Conservation (phyloP, 495 filamentous ascomycete species). For the Astrothelium subdiscretum region DNA sequence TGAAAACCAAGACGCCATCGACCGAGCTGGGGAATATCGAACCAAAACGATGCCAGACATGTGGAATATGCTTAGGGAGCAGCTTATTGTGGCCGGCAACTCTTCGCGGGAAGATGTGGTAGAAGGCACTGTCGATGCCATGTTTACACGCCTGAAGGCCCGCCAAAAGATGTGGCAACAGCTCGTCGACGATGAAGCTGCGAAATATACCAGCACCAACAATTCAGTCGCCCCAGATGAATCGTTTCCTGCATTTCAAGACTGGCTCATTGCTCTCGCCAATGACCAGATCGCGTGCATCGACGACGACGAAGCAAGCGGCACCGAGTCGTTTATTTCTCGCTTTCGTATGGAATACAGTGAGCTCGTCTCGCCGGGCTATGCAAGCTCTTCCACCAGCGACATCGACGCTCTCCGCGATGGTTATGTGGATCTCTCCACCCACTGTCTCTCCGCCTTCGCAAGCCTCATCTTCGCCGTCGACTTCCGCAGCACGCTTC, state of each 20-base stretch:
- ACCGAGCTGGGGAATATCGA: constrained; percentile 76
- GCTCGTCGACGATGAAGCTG: constrained; percentile 76
- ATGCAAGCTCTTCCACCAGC: constrained; percentile 54
- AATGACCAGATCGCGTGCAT: constrained; percentile 98
- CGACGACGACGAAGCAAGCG: constrained; percentile 67
- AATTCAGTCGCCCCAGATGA: constrained; percentile 45
- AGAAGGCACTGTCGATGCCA: constrained; percentile 87
- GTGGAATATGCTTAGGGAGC: constrained; percentile 95
- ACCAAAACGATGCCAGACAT: constrained; percentile 83
- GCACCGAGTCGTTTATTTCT: constrained; percentile 63
- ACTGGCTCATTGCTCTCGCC: constrained; percentile 92
- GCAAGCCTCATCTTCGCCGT: constrained; percentile 71
- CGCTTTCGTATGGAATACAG: constrained; percentile 71
- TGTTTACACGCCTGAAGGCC: constrained; percentile 71
- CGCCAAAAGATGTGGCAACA: constrained; percentile 77
- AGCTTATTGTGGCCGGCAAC: constrained; percentile 66
- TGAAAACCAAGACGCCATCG: constrained; percentile 68
- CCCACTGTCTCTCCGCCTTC: constrained; percentile 78
- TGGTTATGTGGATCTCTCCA: constrained; percentile 87
- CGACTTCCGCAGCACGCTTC: constrained; percentile 70
- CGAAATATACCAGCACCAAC: constrained; percentile 44
- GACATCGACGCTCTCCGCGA: constrained; percentile 68
- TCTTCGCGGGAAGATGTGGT: constrained; percentile 76
- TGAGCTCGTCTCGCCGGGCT: constrained; percentile 65
- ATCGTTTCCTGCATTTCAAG: constrained; percentile 68